These are phyloP conservation scores for Hibiscus syriacus DNA, from an alignment of 345 rosid species.

Conservation along the genomic window DNA sequence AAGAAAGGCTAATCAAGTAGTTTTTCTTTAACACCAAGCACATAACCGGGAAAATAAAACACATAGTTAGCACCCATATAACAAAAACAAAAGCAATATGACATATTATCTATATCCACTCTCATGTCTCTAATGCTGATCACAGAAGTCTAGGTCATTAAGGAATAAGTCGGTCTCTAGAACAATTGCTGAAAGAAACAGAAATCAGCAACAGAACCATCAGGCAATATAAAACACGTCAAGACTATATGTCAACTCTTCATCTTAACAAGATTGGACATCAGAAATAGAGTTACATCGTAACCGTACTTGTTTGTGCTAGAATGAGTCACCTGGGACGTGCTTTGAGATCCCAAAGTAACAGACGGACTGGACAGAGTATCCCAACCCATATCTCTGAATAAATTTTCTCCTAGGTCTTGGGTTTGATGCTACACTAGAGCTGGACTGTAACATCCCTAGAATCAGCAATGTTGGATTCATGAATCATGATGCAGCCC, in stretches of 20 bases:
- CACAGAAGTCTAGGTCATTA: constrained; percentile 65
- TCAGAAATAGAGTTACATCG: constrained; percentile 52
- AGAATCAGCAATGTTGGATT: too few relatives aligned
- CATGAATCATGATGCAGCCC: too few relatives aligned
- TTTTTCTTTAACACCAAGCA: neutral
- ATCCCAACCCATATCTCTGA: constrained; percentile 39
- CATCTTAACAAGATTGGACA: constrained; percentile 55
- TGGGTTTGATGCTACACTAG: constrained; percentile 39
- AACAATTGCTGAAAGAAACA: constrained; percentile 61
- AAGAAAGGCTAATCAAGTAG: neutral
- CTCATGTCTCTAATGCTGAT: constrained; percentile 96
- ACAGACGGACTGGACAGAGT: constrained; percentile 23
- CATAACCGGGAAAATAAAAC: neutral
- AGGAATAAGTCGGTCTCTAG: constrained; percentile 73
- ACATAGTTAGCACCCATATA: too few relatives aligned
- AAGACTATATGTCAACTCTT: constrained; percentile 48
- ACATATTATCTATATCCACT: constrained; percentile 92
- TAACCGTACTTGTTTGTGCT: constrained; percentile 36
- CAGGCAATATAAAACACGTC: constrained; percentile 1
- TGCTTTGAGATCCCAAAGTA: constrained; percentile 32
- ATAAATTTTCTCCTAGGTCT: constrained; percentile 37
- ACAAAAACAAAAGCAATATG: constrained; percentile 37
- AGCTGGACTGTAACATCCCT: constrained; percentile 25
- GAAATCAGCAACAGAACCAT: constrained; percentile 2
- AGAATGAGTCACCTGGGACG: constrained; percentile 31